These are phyloP conservation scores for Plasmodium vivax DNA, from an alignment of 169 alveolate species.

Conservation along the genomic window DNA sequence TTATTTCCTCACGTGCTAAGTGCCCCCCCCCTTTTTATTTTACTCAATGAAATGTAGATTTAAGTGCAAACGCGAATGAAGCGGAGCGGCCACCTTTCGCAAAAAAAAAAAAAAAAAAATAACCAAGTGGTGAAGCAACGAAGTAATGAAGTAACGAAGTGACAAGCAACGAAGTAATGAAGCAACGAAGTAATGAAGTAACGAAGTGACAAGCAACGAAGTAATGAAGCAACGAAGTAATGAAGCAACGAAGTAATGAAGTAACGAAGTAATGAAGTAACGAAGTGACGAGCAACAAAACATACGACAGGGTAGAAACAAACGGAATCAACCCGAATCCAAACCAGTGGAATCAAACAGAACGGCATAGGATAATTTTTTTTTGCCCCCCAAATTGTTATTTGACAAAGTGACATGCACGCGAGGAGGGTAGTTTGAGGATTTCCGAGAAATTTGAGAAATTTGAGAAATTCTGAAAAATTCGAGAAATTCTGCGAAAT, in stretches of 20 bases:
- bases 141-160: background rate
- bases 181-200: background rate
- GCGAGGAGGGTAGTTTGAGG: background rate
- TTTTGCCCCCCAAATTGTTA: background rate
- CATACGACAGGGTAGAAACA: background rate
- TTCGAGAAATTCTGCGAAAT: too few species aligned
- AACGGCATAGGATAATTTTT: background rate
- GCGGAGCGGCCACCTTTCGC: background rate
- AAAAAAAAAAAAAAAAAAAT: too few species aligned
- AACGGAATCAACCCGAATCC: background rate
- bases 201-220: background rate
- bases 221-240: background rate
- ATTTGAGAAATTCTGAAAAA: too few species aligned
- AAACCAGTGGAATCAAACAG: background rate
- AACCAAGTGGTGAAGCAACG: background rate
- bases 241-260: background rate
- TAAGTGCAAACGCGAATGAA: background rate
- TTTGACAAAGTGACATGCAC: background rate
- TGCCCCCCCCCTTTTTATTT: background rate
- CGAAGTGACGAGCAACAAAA: too few species aligned
- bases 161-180: background rate
- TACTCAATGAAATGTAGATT: background rate
- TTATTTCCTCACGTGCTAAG: background rate
- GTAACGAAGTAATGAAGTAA: too few species aligned
- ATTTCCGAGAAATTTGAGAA: too few species aligned